phyloP scores from a whole-genome alignment of 2,329 filamentous ascomycete species.

The Botrytis hyacinthi region DNA sequence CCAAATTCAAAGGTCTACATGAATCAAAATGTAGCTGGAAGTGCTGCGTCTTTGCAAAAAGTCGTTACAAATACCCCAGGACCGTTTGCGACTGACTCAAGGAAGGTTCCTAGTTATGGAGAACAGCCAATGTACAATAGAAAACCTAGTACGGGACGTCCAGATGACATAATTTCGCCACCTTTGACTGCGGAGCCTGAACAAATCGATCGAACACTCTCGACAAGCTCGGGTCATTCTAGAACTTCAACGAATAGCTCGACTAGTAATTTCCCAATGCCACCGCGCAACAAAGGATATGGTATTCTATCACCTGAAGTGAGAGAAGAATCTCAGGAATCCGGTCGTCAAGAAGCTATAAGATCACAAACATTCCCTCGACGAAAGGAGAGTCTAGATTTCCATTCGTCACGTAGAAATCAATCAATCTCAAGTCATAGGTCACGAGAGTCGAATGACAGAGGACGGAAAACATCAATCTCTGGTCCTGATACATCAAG shows the following conservation, averaged over 20 bases:
- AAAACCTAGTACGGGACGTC: slow-evolving; percentile 28
- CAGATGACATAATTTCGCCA: slow-evolving; percentile 24
- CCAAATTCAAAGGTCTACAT: slow-evolving; percentile 33
- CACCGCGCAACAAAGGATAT: slow-evolving; percentile 51
- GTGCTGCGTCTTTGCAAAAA: slow-evolving; percentile 53
- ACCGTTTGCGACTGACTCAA: slow-evolving; percentile 56
- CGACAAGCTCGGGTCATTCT: slow-evolving; percentile 31
- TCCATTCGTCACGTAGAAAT: neutral
- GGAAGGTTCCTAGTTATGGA: slow-evolving; percentile 29
- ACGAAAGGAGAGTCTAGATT: slow-evolving; percentile 26
- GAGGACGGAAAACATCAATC: slow-evolving; percentile 30
- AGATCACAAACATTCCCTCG: slow-evolving; percentile 39
- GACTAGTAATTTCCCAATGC: slow-evolving; percentile 26
- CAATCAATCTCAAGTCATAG: neutral
- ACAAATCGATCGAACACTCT: slow-evolving; percentile 24
- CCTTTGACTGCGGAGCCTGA: slow-evolving; percentile 21
- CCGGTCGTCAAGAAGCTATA: slow-evolving; percentile 37
- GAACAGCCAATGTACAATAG: slow-evolving; percentile 36
- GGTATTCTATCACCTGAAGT: slow-evolving; percentile 50
- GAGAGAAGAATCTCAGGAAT: slow-evolving; percentile 43
- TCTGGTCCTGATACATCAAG: slow-evolving; percentile 35
- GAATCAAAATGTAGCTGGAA: slow-evolving; percentile 47
- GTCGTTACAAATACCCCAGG: slow-evolving; percentile 66
- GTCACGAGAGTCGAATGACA: slow-evolving; percentile 17
- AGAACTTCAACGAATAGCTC: slow-evolving; percentile 32